phyloP scores from a whole-genome alignment of 805 yeast genomes.

The Candida chilensis region DNA sequence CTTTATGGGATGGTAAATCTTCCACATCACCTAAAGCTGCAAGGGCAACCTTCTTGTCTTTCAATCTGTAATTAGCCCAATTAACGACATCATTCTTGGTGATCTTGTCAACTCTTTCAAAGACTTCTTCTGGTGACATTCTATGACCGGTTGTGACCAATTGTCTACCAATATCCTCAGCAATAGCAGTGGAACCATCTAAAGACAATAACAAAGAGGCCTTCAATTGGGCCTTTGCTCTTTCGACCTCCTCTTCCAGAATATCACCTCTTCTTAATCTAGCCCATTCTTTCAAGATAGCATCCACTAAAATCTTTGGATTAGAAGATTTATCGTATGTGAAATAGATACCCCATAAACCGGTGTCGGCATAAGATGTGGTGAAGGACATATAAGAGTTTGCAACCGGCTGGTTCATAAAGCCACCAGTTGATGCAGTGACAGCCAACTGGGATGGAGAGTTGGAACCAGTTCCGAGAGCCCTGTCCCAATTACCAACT shows the following conservation, averaged over 20 bases:
- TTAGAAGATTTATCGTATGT: conserved; percentile 71
- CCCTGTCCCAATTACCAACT: conserved; percentile 96
- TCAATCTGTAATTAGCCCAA: conserved; percentile 81
- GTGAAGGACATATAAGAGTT: conserved; percentile 95
- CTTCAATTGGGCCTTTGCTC: conserved; percentile 91
- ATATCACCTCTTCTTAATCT: conserved; percentile 74
- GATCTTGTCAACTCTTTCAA: conserved; percentile 67
- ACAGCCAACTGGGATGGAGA: conserved; percentile 82
- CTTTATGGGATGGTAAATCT: conserved; percentile 58
- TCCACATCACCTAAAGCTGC: conserved; percentile 86
- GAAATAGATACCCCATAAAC: conserved; percentile 94
- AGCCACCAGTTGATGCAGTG: conserved; percentile 48
- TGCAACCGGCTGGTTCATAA: conserved; percentile 60
- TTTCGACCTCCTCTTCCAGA: conserved; percentile 77
- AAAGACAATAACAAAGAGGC: conserved; percentile 83
- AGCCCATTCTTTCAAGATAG: conserved; percentile 81
- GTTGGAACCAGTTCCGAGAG: conserved; percentile 74
- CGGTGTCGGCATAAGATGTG: conserved; percentile 95
- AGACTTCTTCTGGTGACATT: conserved; percentile 65
- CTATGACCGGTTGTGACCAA: conserved; percentile 87
- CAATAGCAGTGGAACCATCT: conserved; percentile 93
- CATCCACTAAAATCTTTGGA: conserved; percentile 60
- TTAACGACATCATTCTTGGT: conserved; percentile 69
- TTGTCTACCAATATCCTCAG: conserved; percentile 97
- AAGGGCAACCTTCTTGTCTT: conserved; percentile 74